Conservation (phyloP, 2,329 filamentous ascomycete species). For the Graphilbum ipis-grandicollis region DNA sequence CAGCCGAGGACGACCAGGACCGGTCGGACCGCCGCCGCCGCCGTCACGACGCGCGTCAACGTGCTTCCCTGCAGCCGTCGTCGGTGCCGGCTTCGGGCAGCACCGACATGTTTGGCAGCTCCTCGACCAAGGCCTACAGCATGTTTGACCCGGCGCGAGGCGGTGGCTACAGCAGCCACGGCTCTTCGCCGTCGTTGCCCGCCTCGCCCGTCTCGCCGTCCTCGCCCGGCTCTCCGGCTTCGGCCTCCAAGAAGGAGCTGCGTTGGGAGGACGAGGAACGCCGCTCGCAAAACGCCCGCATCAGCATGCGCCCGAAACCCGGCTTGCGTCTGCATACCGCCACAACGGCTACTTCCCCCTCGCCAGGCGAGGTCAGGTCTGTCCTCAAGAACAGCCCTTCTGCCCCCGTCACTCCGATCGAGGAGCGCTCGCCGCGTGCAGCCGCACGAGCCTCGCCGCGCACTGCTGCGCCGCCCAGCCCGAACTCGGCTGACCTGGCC, state of each 20-base stretch:
- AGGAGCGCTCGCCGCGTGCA: not conserved
- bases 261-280: conserved; percentile 15
- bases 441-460: not conserved
- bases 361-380: conserved; percentile 12
- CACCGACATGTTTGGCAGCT: conserved; percentile 7
- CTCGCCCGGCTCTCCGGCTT: conserved; percentile 5
- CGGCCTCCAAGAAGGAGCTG: conserved; percentile 11
- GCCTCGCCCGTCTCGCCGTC: conserved; percentile 5
- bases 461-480: too few species aligned
- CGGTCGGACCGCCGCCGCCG: conserved; percentile 8
- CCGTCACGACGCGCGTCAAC: conserved; percentile 4
- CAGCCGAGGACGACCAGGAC: conserved; percentile 10
- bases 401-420: not conserved
- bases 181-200: not conserved
- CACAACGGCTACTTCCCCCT: conserved; percentile 4
- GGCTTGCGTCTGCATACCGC: too few species aligned
- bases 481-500: not conserved
- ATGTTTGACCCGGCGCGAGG: too few species aligned
- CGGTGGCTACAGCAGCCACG: too few species aligned
- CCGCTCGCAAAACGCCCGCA: conserved; percentile 14
- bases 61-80: conserved; percentile 7
- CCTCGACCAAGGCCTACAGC: too few species aligned
- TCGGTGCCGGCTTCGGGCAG: conserved; percentile 9
- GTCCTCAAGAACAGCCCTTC: conserved; percentile 14
- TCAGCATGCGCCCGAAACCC: conserved; percentile 12